Base-by-base conservation (phyloP, 495 filamentous ascomycete genomes). In the Tuber magnatum region DNA sequence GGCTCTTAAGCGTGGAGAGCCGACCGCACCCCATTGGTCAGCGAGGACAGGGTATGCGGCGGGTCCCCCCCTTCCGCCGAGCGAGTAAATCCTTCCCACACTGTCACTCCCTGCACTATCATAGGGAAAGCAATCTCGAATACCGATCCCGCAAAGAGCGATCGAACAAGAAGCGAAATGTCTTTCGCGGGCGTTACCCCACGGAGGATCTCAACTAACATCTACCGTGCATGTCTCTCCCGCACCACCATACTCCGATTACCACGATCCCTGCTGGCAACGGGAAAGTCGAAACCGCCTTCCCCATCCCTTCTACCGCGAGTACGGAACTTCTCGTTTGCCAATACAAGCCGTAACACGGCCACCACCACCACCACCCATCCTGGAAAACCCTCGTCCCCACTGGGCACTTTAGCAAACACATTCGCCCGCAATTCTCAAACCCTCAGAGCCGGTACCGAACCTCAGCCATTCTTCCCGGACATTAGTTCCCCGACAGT, bases 401-500 rank as follows among this genome's bases (percentile, higher is more conserved):
- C 80, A n/a, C 44, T 81, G 1, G 78, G 78, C 2, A 70, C 74
- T 10, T 76, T 81, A 20, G 80, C 80, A 38, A 71, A 81, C 68
- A 73, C 46, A 10, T 72, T 81, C 70, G 74, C 80, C 24, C 73
- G 51, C 18, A 77, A 73, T 6, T 71, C 78, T 38, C 76, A 73
- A 71, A 71, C 40, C 35, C 70, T 79, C 22, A 71, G 46, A 20
- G 40, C 74, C 14, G 73, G 73, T 9, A 73, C 79, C 12, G 77
- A 44, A 24, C 4, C 74, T 5, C 44, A 72, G 42, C 61, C 78
- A 2, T 86, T 87, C 83, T 97, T 93, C 81, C 94, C 94, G 9
- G 86, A 92, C 74, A 88, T 88, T 20, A 92, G 87, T 82, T 86
- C 88, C 76, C 94, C 91, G 83, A 76, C 83, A 7, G 94, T 97